A percentile compares a stretch with the other conserved stretches of the same genome.
These are phyloP conservation scores for Aschersonia sp. DNA, from an alignment of 2,329 filamentous ascomycete genomes.

Conservation along the genomic window DNA sequence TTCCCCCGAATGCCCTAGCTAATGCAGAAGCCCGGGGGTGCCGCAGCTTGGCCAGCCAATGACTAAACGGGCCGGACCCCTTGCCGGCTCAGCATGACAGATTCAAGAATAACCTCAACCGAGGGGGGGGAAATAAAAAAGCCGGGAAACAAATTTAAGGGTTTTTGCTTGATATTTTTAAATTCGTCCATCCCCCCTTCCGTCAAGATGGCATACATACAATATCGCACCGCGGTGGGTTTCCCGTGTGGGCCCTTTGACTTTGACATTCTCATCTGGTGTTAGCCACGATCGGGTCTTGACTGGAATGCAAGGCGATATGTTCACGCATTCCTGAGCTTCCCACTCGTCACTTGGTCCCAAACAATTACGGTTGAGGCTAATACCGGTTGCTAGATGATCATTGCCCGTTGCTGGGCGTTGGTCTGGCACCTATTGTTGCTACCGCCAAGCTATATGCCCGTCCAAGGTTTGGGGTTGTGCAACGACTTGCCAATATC, in stretches of 20 bases:
- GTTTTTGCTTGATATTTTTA: too few relatives aligned
- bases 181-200: too few relatives aligned
- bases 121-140: too few relatives aligned
- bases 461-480: conserved; percentile 2
- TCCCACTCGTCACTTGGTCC: conserved; percentile 3
- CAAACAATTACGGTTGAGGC: conserved; percentile 3
- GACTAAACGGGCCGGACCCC: too few relatives aligned
- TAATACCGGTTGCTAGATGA: conserved; percentile 5
- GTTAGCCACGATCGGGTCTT: conserved; percentile 1
- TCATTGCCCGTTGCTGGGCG: conserved; percentile 5
- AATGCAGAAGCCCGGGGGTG: too few relatives aligned
- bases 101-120: neutral
- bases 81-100: neutral
- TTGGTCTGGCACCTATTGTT: conserved; percentile 3
- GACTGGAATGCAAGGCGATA: conserved; percentile 6
- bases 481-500: neutral
- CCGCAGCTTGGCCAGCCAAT: neutral
- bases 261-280: conserved; percentile 3
- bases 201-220: too few relatives aligned
- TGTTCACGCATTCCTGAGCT: conserved; percentile 5
- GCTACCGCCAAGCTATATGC: conserved; percentile 2
- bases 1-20: neutral
- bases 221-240: too few relatives aligned
- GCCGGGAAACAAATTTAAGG: too few relatives aligned
- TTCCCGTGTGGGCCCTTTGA: neutral